Base-by-base conservation (phyloP, 2,329 filamentous ascomycete genomes). In the Pezicula carpinea region DNA sequence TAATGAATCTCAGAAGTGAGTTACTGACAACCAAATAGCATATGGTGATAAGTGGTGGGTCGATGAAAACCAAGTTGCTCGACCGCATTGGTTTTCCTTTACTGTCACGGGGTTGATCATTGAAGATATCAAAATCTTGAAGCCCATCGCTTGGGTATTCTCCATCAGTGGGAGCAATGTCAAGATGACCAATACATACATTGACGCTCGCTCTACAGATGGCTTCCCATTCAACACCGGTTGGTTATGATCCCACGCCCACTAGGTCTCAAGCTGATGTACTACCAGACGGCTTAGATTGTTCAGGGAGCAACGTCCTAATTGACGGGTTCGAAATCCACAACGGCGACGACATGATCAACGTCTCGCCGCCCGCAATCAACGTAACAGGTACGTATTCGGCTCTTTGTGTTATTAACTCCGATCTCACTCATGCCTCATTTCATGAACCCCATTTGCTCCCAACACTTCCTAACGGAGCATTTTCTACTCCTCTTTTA, bases 21-120 rank as follows among this genome's bases (percentile, higher is more conserved):
- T n/a, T n/a, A n/a, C n/a, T n/a, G n/a, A n/a, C n/a, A n/a, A n/a
- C n/a, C n/a, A n/a, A n/a, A n/a, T 32, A 43, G 40, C 22, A n/a
- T 47, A 58, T 32, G 55, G 55, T 18, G 52, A 58, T 23, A 17
- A 52, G 23, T 58, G 55, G 55, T 58, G 55, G 55, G 47, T 44
- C 3, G 49, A 50, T 39, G 45, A 22, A 6, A 48, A 47, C 29
- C 54, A 58, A 35, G 43, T 48, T 38, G 26, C 39, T 13, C 50
- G 55, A n/a, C 55, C 55, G 4, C 54, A 58, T 40, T 58, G 53
- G 42, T 58, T 58, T 47, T 45, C 34, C 2, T 41, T 58, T 5
- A 44, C 47, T 5, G 55, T 53, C 3, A 56, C 50, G 13, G 42
- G 43, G 17, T 47, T 56, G 5, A 49, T 53, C 26, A 41, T 54